Evolutionary conservation across 2,329 filamentous ascomycete species (phyloP), one percentile per base, ranked within the genome.

Genomic region (Aspergillus sp.): DNA sequence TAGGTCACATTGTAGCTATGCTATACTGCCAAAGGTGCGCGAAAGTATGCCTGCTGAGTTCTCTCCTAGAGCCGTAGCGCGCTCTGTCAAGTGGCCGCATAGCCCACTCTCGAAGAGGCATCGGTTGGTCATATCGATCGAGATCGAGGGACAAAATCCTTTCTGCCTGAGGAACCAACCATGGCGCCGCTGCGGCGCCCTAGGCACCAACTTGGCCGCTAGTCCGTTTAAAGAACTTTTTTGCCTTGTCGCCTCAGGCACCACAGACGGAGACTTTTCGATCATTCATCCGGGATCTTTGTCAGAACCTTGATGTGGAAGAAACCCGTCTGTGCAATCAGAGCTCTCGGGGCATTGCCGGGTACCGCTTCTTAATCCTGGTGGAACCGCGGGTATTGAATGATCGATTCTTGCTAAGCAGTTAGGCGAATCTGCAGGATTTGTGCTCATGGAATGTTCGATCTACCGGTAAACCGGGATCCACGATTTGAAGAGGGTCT

Each of bases 251-350:
- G 52, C 52, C 52, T 54, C 34, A 54, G 52, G 52, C 52, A 28
- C 22, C 9, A 38, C 52, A 23, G 28, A 25, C 52, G 52, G 52
- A 54, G 41, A 54, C 52, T 54, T 54, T 54, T n/a, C 15, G 17
- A 46, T 28, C 25, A 46, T 54, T 54, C 41, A 54, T 47, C 52
- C 52, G 52, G 9, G 4, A 13, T 19, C 23, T 22, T 23, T 41
- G 48, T 31, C 25, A 51, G 48, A 51, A 19, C 48, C 19, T 51
- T 31, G 34, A 41, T 15, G 34, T 15, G 2, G 25, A 28, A 7
- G 25, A 28, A 28, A 41, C 11, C 15, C 15, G 11, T 5, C 15
- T 15, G 13, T 13, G 15, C 34, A 41, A 41, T 15, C 34, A 15
- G 34, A 15, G 11, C 34, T 2, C 2, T 13, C 34, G 34, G 34